A percentile compares a stretch with the other conserved stretches of the same genome.
Conservation (phyloP, 106 monocot species). For the Triglochin maritima region DNA sequence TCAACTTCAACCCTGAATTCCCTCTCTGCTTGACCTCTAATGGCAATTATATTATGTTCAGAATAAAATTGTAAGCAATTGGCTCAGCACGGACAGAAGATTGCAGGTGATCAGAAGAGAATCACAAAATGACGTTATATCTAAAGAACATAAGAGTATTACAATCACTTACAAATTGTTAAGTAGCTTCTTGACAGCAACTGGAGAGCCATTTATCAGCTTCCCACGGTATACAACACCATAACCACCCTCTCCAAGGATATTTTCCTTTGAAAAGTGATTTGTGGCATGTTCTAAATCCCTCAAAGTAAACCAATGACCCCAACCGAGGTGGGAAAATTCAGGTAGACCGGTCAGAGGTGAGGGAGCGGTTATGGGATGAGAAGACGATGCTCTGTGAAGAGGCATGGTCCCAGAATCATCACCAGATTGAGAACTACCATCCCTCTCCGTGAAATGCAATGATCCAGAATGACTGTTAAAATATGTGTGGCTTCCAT, state of each 20-base stretch:
- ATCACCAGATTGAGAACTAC: slow-evolving; percentile 46
- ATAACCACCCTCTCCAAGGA: slow-evolving; percentile 93
- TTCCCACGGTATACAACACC: slow-evolving; percentile 77
- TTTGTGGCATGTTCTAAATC: slow-evolving; percentile 77
- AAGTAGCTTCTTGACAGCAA: slow-evolving; percentile 86
- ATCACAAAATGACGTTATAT: no score
- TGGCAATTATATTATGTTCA: background rate
- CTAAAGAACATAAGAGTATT: no score
- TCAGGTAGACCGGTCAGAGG: slow-evolving; percentile 85
- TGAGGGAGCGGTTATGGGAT: slow-evolving; percentile 51
- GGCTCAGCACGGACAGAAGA: background rate
- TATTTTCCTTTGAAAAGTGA: slow-evolving; percentile 79
- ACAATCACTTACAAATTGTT: slow-evolving; percentile 70
- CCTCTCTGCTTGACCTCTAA: slow-evolving; percentile 90
- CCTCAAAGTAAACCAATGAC: slow-evolving; percentile 96
- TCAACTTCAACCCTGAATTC: slow-evolving; percentile 98
- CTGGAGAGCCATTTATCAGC: slow-evolving; percentile 68
- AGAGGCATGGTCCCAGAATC: slow-evolving; percentile 28
- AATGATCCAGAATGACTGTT: slow-evolving; percentile 58
- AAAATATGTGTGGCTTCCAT: slow-evolving; percentile 26
- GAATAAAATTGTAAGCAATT: background rate
- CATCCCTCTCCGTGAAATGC: slow-evolving; percentile 35
- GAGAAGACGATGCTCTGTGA: slow-evolving; percentile 30
- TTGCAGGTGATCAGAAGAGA: background rate
- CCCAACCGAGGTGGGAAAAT: slow-evolving; percentile 88